phyloP scores from a whole-genome alignment of 1,139 yeast species.

The Pichia sp. region DNA sequence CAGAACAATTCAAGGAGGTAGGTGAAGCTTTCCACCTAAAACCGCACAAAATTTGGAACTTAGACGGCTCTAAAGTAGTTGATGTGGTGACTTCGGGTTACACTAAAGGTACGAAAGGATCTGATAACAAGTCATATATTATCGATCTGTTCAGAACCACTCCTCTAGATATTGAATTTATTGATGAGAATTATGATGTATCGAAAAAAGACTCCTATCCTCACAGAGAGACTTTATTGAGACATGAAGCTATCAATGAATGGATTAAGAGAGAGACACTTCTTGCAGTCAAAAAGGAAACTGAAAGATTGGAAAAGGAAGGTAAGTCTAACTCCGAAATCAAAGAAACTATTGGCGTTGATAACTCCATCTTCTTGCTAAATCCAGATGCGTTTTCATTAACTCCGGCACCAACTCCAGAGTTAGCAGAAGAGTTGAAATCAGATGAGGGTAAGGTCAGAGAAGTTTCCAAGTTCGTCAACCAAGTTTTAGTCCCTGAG shows the following conservation, averaged over 20 bases:
- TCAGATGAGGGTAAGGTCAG: slow-evolving; percentile 62
- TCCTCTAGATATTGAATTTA: slow-evolving; percentile 78
- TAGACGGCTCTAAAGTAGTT: slow-evolving; percentile 39
- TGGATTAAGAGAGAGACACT: slow-evolving; percentile 80
- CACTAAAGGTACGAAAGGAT: slow-evolving; percentile 80
- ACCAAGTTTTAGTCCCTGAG: slow-evolving; percentile 55
- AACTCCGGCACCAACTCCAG: slow-evolving; percentile 38
- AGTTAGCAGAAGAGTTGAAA: slow-evolving; percentile 33
- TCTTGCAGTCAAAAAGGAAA: slow-evolving; percentile 45
- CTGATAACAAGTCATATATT: slow-evolving; percentile 79
- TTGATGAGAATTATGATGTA: slow-evolving; percentile 48
- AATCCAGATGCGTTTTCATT: slow-evolving; percentile 77
- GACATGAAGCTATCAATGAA: slow-evolving; percentile 85
- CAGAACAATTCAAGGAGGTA: slow-evolving; percentile 52
- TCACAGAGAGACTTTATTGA: slow-evolving; percentile 69
- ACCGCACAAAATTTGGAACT: slow-evolving; percentile 51
- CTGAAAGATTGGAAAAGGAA: slow-evolving; percentile 42
- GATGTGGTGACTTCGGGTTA: slow-evolving; percentile 68
- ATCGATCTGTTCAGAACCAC: slow-evolving; percentile 81
- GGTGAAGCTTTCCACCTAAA: slow-evolving; percentile 78
- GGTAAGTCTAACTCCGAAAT: slow-evolving; percentile 24
- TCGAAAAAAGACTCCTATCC: slow-evolving; percentile 57
- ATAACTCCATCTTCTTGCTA: slow-evolving; percentile 53
- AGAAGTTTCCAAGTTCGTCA: slow-evolving; percentile 62
- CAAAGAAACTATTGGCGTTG: slow-evolving; percentile 52